Base-by-base conservation (phyloP, 257 asterid species). In the Scutellaria minor region DNA sequence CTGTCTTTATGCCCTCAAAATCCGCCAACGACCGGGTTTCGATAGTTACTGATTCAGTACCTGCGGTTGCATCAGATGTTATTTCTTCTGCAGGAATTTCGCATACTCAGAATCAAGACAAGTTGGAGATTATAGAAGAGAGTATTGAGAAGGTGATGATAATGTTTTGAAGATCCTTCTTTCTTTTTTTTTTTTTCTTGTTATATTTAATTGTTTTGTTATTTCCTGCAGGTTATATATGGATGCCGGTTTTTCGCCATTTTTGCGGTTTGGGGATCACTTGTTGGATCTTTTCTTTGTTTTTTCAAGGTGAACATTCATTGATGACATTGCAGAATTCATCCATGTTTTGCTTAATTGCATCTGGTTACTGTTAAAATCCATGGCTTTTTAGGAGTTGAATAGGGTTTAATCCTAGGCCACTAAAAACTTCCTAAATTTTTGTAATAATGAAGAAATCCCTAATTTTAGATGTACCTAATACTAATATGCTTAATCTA, bases 201-300 rank as follows among this genome's bases (percentile, higher is more conserved):
- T 4, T 66, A 20, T 20, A 42, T 14, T 54, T 6, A 27, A 12
- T 57, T 52, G 12, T 59, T 63, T 57, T 73, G 10, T 27, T 58
- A 61, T 15, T 47, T 39, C 37, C 53, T 83, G 91, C 64, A 93
- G 96, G 87, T 85, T 65, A 85, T 93, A 54, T 93, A 89, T 45
- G 83, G 94, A 11, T 91, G 98, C 75, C 84, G 96, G 12, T 90
- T 93, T 83, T 87, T 93, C 55, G 89, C 96, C 14, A 91, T 91
- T 80, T 88, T 93, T 79, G 97, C 97, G n/a, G 98, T 91, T 14
- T 85, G 86, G 90, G 98, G 98, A 22, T 93, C 96, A 14, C 76
- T 93, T 51, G 22, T 89, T 58, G 97, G 97, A 7, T 93, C 98
- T 65, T 84, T 93, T 64, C 94, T 93, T 22, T 93, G 98, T 73